Evolutionary conservation across 148 eudicot species (phyloP).

Genomic region (Arctostaphylos glauca): DNA sequence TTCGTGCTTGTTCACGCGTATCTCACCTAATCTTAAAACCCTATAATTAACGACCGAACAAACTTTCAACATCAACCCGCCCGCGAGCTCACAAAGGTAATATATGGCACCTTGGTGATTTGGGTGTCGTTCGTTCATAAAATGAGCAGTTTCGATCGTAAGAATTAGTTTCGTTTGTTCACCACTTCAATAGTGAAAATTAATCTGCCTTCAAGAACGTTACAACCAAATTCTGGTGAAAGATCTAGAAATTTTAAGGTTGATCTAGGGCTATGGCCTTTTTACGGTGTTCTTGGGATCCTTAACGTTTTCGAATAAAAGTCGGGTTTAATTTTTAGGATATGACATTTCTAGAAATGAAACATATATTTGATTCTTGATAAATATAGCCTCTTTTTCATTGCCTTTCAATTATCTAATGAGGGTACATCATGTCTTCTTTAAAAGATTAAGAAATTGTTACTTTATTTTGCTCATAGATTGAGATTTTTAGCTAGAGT

Average conservation of each 20-base stretch:
- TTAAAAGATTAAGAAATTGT: not conserved
- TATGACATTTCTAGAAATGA: not conserved
- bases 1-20: too few relatives aligned
- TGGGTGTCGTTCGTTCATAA: not conserved
- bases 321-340: not conserved
- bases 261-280: not conserved
- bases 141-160: not conserved
- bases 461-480: not conserved
- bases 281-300: not conserved
- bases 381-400: not conserved
- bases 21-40: too few relatives aligned
- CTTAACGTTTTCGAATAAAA: not conserved
- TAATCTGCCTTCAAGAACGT: not conserved
- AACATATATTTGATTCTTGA: not conserved
- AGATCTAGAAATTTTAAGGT: not conserved
- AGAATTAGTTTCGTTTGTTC: not conserved
- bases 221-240: not conserved
- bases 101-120: not conserved
- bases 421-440: not conserved
- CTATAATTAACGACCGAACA: too few relatives aligned
- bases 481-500: not conserved
- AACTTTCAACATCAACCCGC: too few relatives aligned
- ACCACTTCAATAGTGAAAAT: not conserved
- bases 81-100: too few relatives aligned
- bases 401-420: not conserved